Evolutionary conservation across 2,329 filamentous ascomycete species (phyloP), one percentile per base, ranked within the genome.

Genomic region (Curvularia verruculosa): DNA sequence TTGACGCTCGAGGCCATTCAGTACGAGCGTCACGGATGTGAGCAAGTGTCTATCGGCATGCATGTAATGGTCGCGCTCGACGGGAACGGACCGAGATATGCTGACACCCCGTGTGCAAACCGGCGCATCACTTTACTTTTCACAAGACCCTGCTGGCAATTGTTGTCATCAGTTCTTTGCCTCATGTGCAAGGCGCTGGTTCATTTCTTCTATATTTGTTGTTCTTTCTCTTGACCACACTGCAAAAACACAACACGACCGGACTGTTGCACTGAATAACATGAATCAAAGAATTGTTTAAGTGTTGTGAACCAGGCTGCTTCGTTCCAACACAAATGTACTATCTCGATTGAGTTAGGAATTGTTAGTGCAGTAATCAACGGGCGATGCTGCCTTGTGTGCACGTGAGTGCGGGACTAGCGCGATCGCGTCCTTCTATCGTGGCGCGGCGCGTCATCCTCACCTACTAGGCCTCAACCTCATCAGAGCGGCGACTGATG

Each of bases 401-500:
- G 45, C 61, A 64, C 56, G 59, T 61, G 61, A 56, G 24, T 49
- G 51, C 60, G 48, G 61, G 63, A 60, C 58, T 59, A 59, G 59
- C 52, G 52, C 39, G 56, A 55, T 40, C 63, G 63, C 67, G 68
- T 68, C 58, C 58, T 69, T 59, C 62, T 55, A 49, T 56, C 52
- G 52, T 54, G n/a, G n/a, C 43, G 19, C 26, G 28, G 61, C 73
- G 71, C 72, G 71, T 74, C 68, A 70, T 67, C 26, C 57, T 65
- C 57, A 65, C 63, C 67, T 66, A 69, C 65, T 59, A 61, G 52
- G 61, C 63, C 40, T 65, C 64, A 52, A 67, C 61, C 58, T 65
- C 61, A 65, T 55, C 59, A 59, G 58, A 61, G 59, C 58, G 48
- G 50, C 59, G 59, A 58, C 60, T 56, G 49, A 74, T 75, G 72